Evolutionary conservation across 257 asterid species (phyloP).

Genomic region (Galeopsis tetrahit): DNA sequence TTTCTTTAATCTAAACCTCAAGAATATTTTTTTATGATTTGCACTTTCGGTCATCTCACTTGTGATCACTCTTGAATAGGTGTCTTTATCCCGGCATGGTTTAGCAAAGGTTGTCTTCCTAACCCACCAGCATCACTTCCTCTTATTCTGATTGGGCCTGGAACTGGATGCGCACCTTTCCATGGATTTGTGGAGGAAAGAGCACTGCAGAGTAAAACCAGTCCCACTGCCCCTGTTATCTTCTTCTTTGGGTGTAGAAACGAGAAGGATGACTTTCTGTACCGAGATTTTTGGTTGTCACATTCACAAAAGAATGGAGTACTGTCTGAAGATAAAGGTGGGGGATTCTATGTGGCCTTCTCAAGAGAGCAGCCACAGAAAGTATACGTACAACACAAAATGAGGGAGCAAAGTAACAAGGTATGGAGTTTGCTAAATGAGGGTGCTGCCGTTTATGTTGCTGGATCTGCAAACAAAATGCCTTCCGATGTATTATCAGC

Average conservation of each 20-base stretch:
- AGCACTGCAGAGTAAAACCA: slow-evolving; percentile 58
- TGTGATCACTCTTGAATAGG: slow-evolving; percentile 50
- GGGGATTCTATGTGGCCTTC: slow-evolving; percentile 86
- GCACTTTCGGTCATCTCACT: not conserved
- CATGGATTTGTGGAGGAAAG: slow-evolving; percentile 90
- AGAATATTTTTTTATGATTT: not conserved
- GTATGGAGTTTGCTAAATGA: slow-evolving; percentile 70
- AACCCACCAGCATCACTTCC: slow-evolving; percentile 84
- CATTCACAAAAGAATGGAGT: slow-evolving; percentile 65
- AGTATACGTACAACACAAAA: slow-evolving; percentile 90
- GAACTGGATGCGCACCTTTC: slow-evolving; percentile 98
- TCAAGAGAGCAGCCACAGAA: slow-evolving; percentile 88
- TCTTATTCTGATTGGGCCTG: slow-evolving; percentile 92
- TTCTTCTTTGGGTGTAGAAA: slow-evolving; percentile 94
- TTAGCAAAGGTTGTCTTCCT: slow-evolving; percentile 82
- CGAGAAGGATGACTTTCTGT: slow-evolving; percentile 70
- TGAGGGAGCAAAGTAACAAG: slow-evolving; percentile 65
- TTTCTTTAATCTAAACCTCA: not conserved
- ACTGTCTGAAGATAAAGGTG: slow-evolving; percentile 84
- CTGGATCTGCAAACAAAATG: slow-evolving; percentile 96
- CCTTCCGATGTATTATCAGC: slow-evolving; percentile 81
- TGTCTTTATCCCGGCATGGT: slow-evolving; percentile 72
- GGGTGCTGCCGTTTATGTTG: slow-evolving; percentile 83
- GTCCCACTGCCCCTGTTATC: slow-evolving; percentile 76
- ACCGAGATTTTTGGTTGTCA: slow-evolving; percentile 79